These are phyloP conservation scores for Vitis hybrid DNA, from an alignment of 177 flowering plant species.

Conservation along the genomic window DNA sequence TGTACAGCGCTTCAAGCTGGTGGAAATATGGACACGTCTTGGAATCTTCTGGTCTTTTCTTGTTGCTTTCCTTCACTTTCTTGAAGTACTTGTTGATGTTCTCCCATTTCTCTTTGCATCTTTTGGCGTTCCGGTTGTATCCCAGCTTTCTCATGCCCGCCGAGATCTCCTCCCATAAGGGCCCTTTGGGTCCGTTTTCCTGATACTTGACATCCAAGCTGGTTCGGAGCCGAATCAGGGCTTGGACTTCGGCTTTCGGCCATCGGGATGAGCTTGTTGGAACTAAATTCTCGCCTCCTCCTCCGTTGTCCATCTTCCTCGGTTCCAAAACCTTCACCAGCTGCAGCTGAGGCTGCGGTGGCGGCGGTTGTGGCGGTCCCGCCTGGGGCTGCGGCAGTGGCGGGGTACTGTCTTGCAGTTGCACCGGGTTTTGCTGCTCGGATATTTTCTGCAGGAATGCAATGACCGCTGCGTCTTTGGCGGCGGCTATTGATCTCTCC, in stretches of 20 bases:
- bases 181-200: conserved; percentile 85
- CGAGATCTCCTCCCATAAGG: conserved; percentile 95
- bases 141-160: conserved; percentile 69
- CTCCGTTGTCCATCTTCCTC: conserved; percentile 24
- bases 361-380: neutral
- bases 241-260: conserved; percentile 86
- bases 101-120: conserved; percentile 99
- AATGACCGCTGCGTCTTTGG: conserved; percentile 76
- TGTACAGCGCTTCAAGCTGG: conserved; percentile 78
- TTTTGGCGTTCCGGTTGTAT: conserved; percentile 71
- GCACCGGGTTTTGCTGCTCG: conserved; percentile 36
- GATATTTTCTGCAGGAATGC: conserved; percentile 70
- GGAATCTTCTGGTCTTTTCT: conserved; percentile 80
- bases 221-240: conserved; percentile 63
- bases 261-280: conserved; percentile 66
- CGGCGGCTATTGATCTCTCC: conserved; percentile 70
- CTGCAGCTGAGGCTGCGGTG: conserved; percentile 1
- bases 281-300: conserved; percentile 9
- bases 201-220: conserved; percentile 68
- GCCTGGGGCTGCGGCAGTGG: neutral
- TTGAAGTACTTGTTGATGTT: conserved; percentile 97
- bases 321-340: conserved; percentile 7
- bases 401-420: neutral
- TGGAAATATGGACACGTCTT: conserved; percentile 93
- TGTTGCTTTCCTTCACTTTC: conserved; percentile 92